A percentile compares a stretch with the other conserved stretches of the same genome.
Conservation (phyloP, 257 asterid species). For the Solanum chmielewskii region DNA sequence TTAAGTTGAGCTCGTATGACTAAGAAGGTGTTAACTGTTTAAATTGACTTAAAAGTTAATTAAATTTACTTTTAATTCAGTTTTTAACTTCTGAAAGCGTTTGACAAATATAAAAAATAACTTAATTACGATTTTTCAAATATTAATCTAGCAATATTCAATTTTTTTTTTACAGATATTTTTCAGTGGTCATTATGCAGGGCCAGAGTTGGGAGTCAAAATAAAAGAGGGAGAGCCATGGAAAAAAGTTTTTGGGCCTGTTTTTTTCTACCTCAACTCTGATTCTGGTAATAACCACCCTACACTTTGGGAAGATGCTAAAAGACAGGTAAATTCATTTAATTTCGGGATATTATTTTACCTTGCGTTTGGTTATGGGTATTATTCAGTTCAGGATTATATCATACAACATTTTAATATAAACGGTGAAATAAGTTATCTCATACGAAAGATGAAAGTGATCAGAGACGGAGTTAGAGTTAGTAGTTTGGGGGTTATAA, state of each 20-base stretch:
- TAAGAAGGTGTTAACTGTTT: no score
- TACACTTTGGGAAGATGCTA: constrained; percentile 57
- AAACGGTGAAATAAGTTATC: neutral
- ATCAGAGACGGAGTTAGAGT: fast-evolving
- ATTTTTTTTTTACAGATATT: neutral
- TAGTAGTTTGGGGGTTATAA: neutral
- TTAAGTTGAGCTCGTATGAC: neutral
- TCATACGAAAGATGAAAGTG: neutral
- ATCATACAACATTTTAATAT: neutral
- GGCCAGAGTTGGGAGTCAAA: neutral
- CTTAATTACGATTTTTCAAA: neutral
- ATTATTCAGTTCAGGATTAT: neutral
- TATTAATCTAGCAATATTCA: neutral
- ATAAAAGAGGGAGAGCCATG: constrained; percentile 8
- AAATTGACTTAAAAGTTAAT: no score
- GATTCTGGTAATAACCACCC: constrained; percentile 17
- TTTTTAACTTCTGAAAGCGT: no score
- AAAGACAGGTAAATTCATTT: constrained; percentile 20
- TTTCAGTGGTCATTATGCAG: constrained; percentile 12
- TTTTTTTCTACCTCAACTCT: constrained; percentile 31
- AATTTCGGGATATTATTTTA: neutral
- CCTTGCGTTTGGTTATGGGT: neutral
- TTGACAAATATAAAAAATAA: no score
- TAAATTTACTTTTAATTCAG: no score
- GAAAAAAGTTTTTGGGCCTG: constrained; percentile 12